Base-by-base conservation (phyloP, 495 filamentous ascomycete genomes). In the Terfezia claveryi region DNA sequence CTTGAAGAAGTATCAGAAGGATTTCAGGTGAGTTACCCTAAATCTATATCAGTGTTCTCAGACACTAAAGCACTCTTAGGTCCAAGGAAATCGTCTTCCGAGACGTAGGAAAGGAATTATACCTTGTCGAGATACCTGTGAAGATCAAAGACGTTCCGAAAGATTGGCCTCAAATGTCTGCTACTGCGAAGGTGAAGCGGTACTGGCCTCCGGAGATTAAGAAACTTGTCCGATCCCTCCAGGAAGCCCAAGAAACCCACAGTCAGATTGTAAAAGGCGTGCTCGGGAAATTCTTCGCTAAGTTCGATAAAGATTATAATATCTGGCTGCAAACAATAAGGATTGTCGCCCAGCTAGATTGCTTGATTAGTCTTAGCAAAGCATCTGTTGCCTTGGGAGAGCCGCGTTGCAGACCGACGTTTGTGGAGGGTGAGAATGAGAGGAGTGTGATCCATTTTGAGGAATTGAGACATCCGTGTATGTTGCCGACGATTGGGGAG, bases 101-200 rank as follows among this genome's bases (percentile, higher is more conserved):
- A 32, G 85, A 96, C 64, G 84, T 87, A 37, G 92, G 92, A 27
- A 99, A 96, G 67, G 92, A 99, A 63, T 83, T 95, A 51, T 99
- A 94, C 65, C 87, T 95, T 66, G 76, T 99, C 3, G 92, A 99
- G 66, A 82, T 85, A 0, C 92, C 92, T 0, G 78, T 82, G 60
- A 81, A 86, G 49, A 74, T 87, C 64, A 93, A 88, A 65, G 71
- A 70, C 36, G 76, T 99, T 8, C 91, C 92, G 0, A 81, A 83
- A 60, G 71, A 69, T 58, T 99, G 92, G 92, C 79, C 85, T 61
- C 91, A 95, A 67, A 95, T 94, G 88, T 95, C 88, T 16, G 82
- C 86, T 10, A 94, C 92, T 0, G 74, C 81, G 51, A 79, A 81
- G 51, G 83, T 91, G 64, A 96, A 94, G 68, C 83, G 92, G 0